Evolutionary conservation across 2,329 filamentous ascomycete genomes (phyloP), one percentile per base, ranked within the genome.

Genomic region (Teratosphaeria pseudoeucalypti): DNA sequence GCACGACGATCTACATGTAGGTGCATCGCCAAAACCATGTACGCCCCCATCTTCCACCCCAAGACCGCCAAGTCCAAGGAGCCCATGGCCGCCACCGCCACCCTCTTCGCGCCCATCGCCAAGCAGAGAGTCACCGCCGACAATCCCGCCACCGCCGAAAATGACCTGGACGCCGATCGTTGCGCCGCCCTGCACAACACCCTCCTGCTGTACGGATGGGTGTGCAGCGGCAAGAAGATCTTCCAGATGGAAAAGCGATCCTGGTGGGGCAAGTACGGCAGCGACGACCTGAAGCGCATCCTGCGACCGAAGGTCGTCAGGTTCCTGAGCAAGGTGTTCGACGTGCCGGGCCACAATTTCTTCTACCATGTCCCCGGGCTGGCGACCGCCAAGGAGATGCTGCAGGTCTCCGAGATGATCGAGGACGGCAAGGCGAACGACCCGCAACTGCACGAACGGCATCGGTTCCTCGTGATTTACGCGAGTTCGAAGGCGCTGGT

Each of bases 181-280:
- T 71, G 69, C 60, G 69, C 69, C 19, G 68, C 69, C 3, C 60
- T 72, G 39, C 70, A 72, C 61, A 72, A 72, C 60, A 69, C 67
- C 11, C 61, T 72, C 23, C 60, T 68, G n/a, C 64, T 71, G n/a
- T 71, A 71, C 59, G 69, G 68, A 57, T 72, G 70, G 70, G 63
- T 71, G 23, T 67, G 65, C 56, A 68, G 67, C 47, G 70, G 70
- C 29, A 68, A 66, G 58, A 68, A 67, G 29, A 67, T 71, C 52
- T 63, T 64, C 3, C 59, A 66, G 16, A 63, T 72, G 61, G 62
- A 66, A 54, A 68, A 70, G 59, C 61, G 65, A 32, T 67, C 69
- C 3, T 72, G 70, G 70, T 72, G 70, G 70, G 62, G 63, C 54
- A 65, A 63, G 49, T 64, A 70, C 55, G 69, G 70, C 29, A 69